phyloP scores from a whole-genome alignment of 768 basidiomycete genomes.

The Phanerodontia chrysosporium region DNA sequence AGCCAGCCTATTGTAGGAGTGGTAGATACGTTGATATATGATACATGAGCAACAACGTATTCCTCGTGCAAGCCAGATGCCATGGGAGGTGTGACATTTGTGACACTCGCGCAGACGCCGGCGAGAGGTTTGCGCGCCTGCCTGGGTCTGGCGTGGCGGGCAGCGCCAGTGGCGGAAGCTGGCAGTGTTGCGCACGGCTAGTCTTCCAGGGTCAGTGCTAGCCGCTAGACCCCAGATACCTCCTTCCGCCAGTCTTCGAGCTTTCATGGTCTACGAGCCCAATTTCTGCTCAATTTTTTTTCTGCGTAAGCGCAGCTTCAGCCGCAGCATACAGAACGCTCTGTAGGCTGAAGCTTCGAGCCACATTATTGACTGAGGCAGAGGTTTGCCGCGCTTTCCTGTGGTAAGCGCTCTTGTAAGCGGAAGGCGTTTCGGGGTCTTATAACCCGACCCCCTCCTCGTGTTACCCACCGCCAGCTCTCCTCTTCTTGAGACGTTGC shows the following conservation, averaged over 20 bases:
- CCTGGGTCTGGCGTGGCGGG: no score
- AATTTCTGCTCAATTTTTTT: neutral
- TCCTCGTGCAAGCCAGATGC: no score
- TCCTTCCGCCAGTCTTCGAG: neutral
- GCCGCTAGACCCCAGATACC: slow-evolving; percentile 1
- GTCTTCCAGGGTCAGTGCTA: neutral
- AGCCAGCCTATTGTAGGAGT: no score
- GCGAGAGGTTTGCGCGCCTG: no score
- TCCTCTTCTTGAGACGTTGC: slow-evolving; percentile 11
- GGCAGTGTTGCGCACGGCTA: no score
- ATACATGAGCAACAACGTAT: no score
- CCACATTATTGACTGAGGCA: neutral
- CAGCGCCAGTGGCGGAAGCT: no score
- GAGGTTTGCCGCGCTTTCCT: neutral
- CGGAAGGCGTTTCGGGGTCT: slow-evolving; percentile 7
- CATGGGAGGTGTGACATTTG: no score
- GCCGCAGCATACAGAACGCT: neutral
- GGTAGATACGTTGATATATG: no score
- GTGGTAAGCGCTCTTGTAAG: neutral
- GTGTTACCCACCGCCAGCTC: slow-evolving; percentile 6
- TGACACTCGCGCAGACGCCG: no score
- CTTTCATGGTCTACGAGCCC: neutral
- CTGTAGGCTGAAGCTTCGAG: no score
- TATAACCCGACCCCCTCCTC: slow-evolving; percentile 1
- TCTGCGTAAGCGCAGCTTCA: neutral